Conservation (phyloP, 768 basidiomycete genomes). For the Tylopilus subfusipes region DNA sequence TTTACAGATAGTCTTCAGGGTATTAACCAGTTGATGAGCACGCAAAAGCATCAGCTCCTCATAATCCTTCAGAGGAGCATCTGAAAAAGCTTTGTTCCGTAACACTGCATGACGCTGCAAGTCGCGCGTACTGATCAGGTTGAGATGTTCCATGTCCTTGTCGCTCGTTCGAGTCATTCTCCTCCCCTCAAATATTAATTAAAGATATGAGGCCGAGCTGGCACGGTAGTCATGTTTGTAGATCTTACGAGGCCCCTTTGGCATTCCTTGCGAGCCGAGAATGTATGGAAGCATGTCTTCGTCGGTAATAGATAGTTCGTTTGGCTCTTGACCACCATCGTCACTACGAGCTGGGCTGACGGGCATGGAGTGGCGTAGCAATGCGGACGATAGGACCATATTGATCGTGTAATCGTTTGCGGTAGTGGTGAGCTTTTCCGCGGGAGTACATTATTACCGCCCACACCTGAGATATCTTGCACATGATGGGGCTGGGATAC, state of each 20-base stretch:
- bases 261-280: slow-evolving; percentile 27
- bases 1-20: slow-evolving; percentile 10
- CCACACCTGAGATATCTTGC: slow-evolving; percentile 33
- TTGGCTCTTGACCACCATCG: slow-evolving; percentile 32
- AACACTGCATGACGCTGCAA: slow-evolving; percentile 20
- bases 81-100: slow-evolving; percentile 28
- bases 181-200: slow-evolving; percentile 22
- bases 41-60: slow-evolving; percentile 24
- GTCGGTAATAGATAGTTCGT: slow-evolving; percentile 34
- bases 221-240: not conserved
- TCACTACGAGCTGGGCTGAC: not conserved
- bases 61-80: slow-evolving; percentile 27
- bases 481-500: slow-evolving; percentile 35
- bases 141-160: slow-evolving; percentile 9
- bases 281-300: slow-evolving; percentile 21
- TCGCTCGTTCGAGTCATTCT: slow-evolving; percentile 15
- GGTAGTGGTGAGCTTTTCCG: slow-evolving; percentile 19
- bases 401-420: slow-evolving; percentile 23
- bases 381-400: slow-evolving; percentile 35
- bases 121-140: slow-evolving; percentile 19
- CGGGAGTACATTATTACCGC: slow-evolving; percentile 16
- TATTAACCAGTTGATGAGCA: slow-evolving; percentile 17
- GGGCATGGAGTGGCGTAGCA: slow-evolving; percentile 18
- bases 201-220: slow-evolving; percentile 4
- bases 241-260: slow-evolving; percentile 30